A percentile compares a stretch with the other conserved stretches of the same genome.
These are phyloP conservation scores for Pugionium cornutum DNA, from an alignment of 345 rosid species.

Conservation along the genomic window DNA sequence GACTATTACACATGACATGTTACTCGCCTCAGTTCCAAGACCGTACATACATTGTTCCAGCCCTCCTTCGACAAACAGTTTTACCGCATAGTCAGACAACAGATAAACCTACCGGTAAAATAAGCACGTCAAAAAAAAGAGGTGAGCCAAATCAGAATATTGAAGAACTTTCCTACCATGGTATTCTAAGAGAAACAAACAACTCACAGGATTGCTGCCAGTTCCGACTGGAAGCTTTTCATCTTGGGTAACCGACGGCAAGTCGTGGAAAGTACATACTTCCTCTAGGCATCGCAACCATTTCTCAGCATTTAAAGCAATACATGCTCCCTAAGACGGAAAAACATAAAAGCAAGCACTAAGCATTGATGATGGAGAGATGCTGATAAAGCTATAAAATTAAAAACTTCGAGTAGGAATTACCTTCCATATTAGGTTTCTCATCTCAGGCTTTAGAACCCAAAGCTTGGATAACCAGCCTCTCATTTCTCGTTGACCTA, in stretches of 20 bases:
- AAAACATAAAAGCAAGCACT: slow-evolving; percentile 2
- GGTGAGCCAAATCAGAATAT: background rate
- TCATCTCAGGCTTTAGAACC: slow-evolving; percentile 71
- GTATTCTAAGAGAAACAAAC: slow-evolving; percentile 16
- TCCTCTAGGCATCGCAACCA: slow-evolving; percentile 73
- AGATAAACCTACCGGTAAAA: slow-evolving; percentile 70
- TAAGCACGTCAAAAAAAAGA: slow-evolving; percentile 28
- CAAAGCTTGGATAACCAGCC: slow-evolving; percentile 87
- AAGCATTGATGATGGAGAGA: slow-evolving; percentile 20
- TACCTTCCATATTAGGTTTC: slow-evolving; percentile 93
- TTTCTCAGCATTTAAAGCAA: slow-evolving; percentile 82
- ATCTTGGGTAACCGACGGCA: slow-evolving; percentile 62
- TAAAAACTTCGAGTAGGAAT: background rate
- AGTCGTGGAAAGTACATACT: slow-evolving; percentile 66
- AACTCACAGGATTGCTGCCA: slow-evolving; percentile 95
- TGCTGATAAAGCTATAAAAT: background rate
- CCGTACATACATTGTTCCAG: slow-evolving; percentile 71
- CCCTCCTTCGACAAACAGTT: slow-evolving; percentile 86
- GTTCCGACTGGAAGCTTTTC: slow-evolving; percentile 91
- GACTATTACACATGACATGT: background rate
- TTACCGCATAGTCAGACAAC: slow-evolving; percentile 65
- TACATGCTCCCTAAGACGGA: slow-evolving; percentile 76
- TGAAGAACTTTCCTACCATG: slow-evolving; percentile 4
- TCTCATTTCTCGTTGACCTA: slow-evolving; percentile 96
- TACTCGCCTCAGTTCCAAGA: slow-evolving; percentile 84